These are phyloP conservation scores for Mycena epipterygia DNA, from an alignment of 768 basidiomycete species.

Conservation along the genomic window DNA sequence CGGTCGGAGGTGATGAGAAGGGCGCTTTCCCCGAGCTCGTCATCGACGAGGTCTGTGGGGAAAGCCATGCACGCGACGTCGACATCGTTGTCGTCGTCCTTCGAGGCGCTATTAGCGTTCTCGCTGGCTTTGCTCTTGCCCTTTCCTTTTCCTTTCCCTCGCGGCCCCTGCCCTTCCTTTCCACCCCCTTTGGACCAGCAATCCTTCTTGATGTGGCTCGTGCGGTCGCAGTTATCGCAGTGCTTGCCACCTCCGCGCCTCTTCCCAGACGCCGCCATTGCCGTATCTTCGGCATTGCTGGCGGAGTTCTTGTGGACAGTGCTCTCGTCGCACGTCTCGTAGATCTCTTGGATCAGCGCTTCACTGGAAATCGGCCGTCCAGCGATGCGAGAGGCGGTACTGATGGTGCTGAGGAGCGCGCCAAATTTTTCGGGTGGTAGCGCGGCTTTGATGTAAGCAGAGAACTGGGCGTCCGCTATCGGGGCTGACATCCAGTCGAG, in stretches of 20 bases:
- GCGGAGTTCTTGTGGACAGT: conserved; percentile 11
- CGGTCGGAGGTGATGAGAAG: neutral
- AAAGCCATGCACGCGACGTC: neutral
- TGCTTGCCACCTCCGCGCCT: neutral
- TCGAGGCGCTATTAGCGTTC: conserved; percentile 28
- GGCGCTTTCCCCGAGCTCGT: neutral
- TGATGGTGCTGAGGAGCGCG: conserved; percentile 14
- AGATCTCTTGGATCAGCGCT: conserved; percentile 28
- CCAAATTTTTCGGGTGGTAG: conserved; percentile 13
- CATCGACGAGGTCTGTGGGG: neutral
- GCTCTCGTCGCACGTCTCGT: conserved; percentile 14
- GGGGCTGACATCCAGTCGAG: conserved; percentile 27
- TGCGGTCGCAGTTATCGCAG: conserved; percentile 49
- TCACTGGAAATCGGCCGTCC: neutral
- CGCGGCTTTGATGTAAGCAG: conserved; percentile 28
- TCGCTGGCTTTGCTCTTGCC: conserved; percentile 31
- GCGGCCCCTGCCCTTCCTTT: conserved; percentile 45
- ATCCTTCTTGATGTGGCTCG: conserved; percentile 40
- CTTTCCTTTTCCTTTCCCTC: conserved; percentile 33
- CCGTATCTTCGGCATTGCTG: neutral
- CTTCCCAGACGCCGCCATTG: conserved; percentile 23
- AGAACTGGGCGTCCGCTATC: neutral
- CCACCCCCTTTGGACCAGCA: conserved; percentile 33
- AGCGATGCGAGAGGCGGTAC: conserved; percentile 7
- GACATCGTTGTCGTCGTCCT: conserved; percentile 27